Evolutionary conservation across 805 yeast species (phyloP).

Genomic region (Scheffersomyces lignosus): DNA sequence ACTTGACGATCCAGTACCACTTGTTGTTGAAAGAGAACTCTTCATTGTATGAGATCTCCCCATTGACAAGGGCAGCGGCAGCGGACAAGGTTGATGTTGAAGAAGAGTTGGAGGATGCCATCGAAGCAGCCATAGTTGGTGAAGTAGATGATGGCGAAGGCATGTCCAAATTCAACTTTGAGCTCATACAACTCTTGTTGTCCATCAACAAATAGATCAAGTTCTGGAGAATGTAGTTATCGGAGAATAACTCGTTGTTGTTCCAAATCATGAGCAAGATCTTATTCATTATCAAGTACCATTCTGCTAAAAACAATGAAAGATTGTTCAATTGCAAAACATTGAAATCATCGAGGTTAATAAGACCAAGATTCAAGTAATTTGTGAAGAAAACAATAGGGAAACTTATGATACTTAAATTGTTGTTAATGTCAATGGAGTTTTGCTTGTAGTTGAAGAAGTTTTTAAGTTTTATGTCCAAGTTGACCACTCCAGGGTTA

Average conservation of each 20-base stretch:
- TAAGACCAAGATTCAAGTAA: conserved; percentile 27
- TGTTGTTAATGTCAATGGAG: conserved; percentile 40
- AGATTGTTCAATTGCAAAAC: conserved; percentile 28
- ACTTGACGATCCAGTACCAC: conserved; percentile 25
- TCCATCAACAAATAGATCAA: conserved; percentile 49
- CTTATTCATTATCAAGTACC: conserved; percentile 46
- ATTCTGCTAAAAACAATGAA: conserved; percentile 41
- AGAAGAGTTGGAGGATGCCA: not conserved
- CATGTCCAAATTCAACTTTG: conserved; percentile 5
- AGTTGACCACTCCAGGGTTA: conserved; percentile 10
- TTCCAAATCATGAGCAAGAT: conserved; percentile 30
- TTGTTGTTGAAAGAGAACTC: conserved; percentile 24
- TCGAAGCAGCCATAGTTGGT: not conserved
- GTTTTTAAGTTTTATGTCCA: conserved; percentile 11
- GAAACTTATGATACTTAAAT: conserved; percentile 50
- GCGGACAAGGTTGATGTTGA: not conserved
- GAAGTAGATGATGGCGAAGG: not conserved
- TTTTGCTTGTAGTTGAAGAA: conserved; percentile 11
- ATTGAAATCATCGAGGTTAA: conserved; percentile 26
- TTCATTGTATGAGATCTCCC: conserved; percentile 9
- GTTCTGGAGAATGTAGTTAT: conserved; percentile 43
- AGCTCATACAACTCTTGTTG: conserved; percentile 14
- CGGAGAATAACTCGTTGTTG: conserved; percentile 20
- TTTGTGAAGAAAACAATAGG: conserved; percentile 45
- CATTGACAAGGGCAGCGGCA: not conserved